Conservation (phyloP, 345 rosid genomes). For the Kernera saxatilis region DNA sequence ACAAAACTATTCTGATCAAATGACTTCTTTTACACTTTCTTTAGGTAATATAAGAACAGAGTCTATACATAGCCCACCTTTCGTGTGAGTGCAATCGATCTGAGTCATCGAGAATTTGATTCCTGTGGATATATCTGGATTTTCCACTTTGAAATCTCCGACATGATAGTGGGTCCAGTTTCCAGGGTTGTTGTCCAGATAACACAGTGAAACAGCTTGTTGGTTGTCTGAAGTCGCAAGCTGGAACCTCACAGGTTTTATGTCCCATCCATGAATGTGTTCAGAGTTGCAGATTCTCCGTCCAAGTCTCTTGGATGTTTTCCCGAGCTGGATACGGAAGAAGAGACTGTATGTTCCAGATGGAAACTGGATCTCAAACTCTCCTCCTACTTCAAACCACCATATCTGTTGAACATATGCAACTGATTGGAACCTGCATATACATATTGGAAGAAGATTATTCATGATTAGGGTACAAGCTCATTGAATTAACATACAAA, state of each 20-base stretch:
- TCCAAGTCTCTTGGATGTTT: conserved; percentile 59
- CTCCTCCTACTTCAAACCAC: conserved; percentile 94
- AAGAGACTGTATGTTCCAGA: conserved; percentile 65
- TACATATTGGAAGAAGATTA: not conserved
- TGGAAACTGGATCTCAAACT: conserved; percentile 74
- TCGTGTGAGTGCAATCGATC: conserved; percentile 92
- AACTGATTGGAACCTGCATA: conserved; percentile 52
- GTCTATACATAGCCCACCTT: conserved; percentile 89
- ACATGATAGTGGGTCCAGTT: conserved; percentile 67
- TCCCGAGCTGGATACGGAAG: conserved; percentile 78
- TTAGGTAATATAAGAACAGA: conserved; percentile 57
- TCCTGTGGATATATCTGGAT: conserved; percentile 23
- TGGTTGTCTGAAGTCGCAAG: conserved; percentile 74
- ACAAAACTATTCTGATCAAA: conserved; percentile 14
- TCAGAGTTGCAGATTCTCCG: conserved; percentile 62
- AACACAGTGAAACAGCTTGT: conserved; percentile 44
- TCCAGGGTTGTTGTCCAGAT: conserved; percentile 50
- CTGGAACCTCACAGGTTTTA: conserved; percentile 76
- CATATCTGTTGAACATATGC: conserved; percentile 94
- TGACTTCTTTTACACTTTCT: conserved; percentile 32
- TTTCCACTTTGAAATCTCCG: conserved; percentile 63
- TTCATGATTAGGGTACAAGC: not conserved
- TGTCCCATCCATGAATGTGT: conserved; percentile 87
- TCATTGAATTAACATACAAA: not conserved
- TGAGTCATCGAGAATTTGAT: conserved; percentile 74